Conservation (phyloP, 2,329 filamentous ascomycete genomes). For the Teratosphaeria epicoccoides region DNA sequence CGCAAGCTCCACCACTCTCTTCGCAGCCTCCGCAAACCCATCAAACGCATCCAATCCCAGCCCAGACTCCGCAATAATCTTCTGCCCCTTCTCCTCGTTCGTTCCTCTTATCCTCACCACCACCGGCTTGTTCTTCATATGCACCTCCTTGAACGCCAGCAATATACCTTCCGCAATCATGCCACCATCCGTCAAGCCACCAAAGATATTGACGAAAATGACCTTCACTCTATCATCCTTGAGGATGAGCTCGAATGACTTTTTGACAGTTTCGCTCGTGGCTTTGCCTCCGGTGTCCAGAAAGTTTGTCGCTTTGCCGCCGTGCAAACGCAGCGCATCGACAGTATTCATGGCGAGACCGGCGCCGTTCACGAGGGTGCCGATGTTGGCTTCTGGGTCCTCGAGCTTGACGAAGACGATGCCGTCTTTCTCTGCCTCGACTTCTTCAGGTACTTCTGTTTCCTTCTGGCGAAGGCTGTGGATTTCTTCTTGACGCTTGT, state of each 20-base stretch:
- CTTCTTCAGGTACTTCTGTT: constrained; percentile 45
- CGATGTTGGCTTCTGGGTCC: constrained; percentile 52
- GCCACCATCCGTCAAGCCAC: constrained; percentile 60
- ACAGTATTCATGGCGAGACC: constrained; percentile 87
- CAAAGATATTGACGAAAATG: constrained; percentile 63
- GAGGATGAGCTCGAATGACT: constrained; percentile 63
- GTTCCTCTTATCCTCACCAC: constrained; percentile 70
- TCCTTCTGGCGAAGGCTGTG: constrained; percentile 46
- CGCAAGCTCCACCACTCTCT: constrained; percentile 53
- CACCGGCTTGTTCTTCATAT: constrained; percentile 49
- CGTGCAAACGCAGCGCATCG: constrained; percentile 60
- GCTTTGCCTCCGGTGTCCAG: constrained; percentile 85
- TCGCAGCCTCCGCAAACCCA: constrained; percentile 62
- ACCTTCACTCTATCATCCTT: constrained; percentile 61
- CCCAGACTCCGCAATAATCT: constrained; percentile 57
- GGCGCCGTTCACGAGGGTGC: constrained; percentile 79
- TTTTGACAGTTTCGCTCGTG: constrained; percentile 68
- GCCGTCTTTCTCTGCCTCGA: constrained; percentile 55
- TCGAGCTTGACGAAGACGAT: constrained; percentile 65
- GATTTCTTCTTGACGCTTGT: constrained; percentile 50
- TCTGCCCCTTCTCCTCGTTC: constrained; percentile 59
- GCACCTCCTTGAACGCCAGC: constrained; percentile 58
- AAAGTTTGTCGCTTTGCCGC: constrained; percentile 68
- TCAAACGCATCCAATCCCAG: constrained; percentile 61
- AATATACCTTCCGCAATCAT: constrained; percentile 73